A percentile compares a stretch with the other conserved stretches of the same genome.
Conservation (phyloP, 768 basidiomycete genomes). For the Dioszegia crocea region DNA sequence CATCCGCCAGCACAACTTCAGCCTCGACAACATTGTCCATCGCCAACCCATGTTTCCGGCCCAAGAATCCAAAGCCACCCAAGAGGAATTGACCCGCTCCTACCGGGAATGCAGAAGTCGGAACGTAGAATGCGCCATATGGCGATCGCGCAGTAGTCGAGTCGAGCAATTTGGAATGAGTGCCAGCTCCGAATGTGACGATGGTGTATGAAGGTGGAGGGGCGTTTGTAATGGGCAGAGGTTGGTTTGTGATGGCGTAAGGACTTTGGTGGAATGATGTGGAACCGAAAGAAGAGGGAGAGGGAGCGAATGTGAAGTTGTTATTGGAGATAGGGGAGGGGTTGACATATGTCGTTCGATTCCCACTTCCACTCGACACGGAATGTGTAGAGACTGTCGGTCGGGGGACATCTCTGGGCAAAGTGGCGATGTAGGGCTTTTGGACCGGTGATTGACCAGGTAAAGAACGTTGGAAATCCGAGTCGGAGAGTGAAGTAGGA, state of each 20-base stretch:
- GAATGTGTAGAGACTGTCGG: too few species aligned
- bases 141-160: conserved; percentile 60
- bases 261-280: conserved; percentile 1
- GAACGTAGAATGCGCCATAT: conserved; percentile 47
- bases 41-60: conserved; percentile 76
- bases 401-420: neutral
- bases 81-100: conserved; percentile 50
- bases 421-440: neutral
- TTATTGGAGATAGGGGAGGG: conserved; percentile 28
- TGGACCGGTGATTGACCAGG: neutral
- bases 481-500: neutral
- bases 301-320: conserved; percentile 23
- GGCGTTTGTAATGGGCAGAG: conserved; percentile 25
- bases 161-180: conserved; percentile 79
- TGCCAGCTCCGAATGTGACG: conserved; percentile 81
- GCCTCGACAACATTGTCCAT: conserved; percentile 87
- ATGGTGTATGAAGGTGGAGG: conserved; percentile 63
- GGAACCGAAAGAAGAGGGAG: conserved; percentile 18
- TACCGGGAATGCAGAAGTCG: conserved; percentile 50
- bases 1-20: conserved; percentile 87
- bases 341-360: conserved; percentile 42
- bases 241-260: conserved; percentile 7
- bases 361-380: too few species aligned
- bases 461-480: neutral
- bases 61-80: conserved; percentile 84